These are phyloP conservation scores for Collybiopsis luxurians DNA, from an alignment of 768 basidiomycete species.

Conservation along the genomic window DNA sequence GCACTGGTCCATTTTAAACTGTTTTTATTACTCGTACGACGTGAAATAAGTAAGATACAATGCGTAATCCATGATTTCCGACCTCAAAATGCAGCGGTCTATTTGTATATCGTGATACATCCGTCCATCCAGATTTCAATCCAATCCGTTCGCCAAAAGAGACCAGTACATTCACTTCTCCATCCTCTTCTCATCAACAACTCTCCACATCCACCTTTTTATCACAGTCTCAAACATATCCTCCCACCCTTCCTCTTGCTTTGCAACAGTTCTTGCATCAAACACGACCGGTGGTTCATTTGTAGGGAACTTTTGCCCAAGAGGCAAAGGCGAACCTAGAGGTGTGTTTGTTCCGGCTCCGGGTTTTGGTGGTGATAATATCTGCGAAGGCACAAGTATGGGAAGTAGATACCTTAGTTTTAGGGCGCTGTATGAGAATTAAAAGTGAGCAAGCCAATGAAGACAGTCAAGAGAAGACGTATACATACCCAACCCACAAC, in stretches of 20 bases:
- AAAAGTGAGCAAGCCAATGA: slow-evolving; percentile 1
- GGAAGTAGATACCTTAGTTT: slow-evolving; percentile 81
- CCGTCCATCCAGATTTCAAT: no score
- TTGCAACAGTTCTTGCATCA: slow-evolving; percentile 71
- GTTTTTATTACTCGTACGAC: no score
- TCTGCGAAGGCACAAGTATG: slow-evolving; percentile 51
- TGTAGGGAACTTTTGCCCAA: slow-evolving; percentile 34
- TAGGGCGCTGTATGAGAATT: slow-evolving; percentile 51
- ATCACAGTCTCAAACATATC: slow-evolving; percentile 68
- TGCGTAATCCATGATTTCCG: no score
- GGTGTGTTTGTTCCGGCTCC: slow-evolving; percentile 17
- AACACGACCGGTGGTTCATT: slow-evolving; percentile 59
- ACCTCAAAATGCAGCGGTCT: no score
- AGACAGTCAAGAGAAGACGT: neutral
- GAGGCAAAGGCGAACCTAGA: slow-evolving; percentile 24
- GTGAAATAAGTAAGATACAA: no score
- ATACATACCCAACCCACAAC: slow-evolving; percentile 78
- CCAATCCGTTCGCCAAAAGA: no score
- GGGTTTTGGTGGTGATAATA: slow-evolving; percentile 22
- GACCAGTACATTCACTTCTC: slow-evolving; percentile 18
- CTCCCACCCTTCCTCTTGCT: slow-evolving; percentile 78
- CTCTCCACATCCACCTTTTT: slow-evolving; percentile 62
- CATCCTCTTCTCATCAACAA: slow-evolving; percentile 63
- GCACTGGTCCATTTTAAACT: no score
- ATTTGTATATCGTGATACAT: no score